Conservation (phyloP, 2,329 filamentous ascomycete genomes). For the Pseudopyricularia cyperi region DNA sequence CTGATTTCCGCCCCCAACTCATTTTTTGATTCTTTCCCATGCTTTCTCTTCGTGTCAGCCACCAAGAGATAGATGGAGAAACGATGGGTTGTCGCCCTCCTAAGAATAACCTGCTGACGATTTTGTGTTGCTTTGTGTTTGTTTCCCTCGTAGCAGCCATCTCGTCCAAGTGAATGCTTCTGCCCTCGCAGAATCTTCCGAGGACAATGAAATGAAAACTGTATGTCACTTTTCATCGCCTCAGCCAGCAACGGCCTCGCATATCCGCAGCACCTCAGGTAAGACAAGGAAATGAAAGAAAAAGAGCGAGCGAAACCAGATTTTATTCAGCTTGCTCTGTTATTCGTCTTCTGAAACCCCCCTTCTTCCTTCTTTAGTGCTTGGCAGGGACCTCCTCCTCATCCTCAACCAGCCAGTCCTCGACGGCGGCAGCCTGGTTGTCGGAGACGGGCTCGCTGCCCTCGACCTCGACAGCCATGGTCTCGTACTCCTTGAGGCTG, state of each 20-base stretch:
- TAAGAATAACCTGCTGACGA: too few relatives aligned
- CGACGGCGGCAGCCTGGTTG: conserved; percentile 42
- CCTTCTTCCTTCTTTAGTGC: conserved; percentile 26
- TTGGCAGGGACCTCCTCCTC: conserved; percentile 38
- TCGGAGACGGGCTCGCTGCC: conserved; percentile 57
- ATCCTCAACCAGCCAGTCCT: conserved; percentile 78
- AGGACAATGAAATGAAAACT: too few relatives aligned
- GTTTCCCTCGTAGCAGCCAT: too few relatives aligned
- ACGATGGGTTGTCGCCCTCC: too few relatives aligned
- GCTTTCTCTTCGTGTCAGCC: background rate
- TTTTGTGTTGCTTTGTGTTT: too few relatives aligned
- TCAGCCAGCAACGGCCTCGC: too few relatives aligned
- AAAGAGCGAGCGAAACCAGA: background rate
- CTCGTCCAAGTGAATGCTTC: too few relatives aligned
- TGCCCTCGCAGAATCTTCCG: too few relatives aligned
- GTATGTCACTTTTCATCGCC: too few relatives aligned
- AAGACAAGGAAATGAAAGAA: background rate
- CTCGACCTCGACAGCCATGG: conserved; percentile 87
- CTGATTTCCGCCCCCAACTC: background rate
- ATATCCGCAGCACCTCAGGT: background rate
- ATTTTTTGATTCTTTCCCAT: background rate
- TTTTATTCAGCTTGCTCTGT: conserved; percentile 3
- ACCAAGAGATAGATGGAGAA: background rate
- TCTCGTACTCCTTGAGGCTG: conserved; percentile 90
- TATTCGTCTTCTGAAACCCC: background rate